Base-by-base conservation (phyloP, 805 yeast species). In the Saccharomycopsis fibuligera region DNA sequence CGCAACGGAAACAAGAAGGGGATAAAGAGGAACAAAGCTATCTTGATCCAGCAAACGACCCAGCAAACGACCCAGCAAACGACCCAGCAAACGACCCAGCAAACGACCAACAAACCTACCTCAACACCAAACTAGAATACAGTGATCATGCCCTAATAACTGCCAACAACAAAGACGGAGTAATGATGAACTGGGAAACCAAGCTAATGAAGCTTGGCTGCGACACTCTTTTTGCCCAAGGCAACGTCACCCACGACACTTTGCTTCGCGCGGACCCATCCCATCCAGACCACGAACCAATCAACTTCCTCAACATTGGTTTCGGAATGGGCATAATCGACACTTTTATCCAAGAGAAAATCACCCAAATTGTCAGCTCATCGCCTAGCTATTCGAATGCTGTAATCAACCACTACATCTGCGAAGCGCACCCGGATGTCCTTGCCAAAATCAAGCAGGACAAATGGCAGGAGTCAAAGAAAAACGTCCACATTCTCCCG, bases 261-360 rank as follows among this genome's bases (percentile, higher is more conserved):
- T n/a, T n/a, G n/a, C n/a, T n/a, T n/a, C n/a, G n/a, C n/a, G n/a
- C n/a, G n/a, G n/a, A n/a, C n/a, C n/a, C n/a, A n/a, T n/a, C n/a
- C n/a, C n/a, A n/a, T n/a, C 63, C 60, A 1, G 62, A 62, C 1
- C 69, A 71, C 31, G 61, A 69, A 8, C 73, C 69, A 36, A 57
- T 72, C 19, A 74, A 69, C 35, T 79, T 91, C 2, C 68, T 91
- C 33, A 90, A 90, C 59, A 86, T 90, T 35, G 98, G 98, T 0
- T 90, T 91, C 62, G 98, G 98, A 2, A 87, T 90, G 96, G 98
- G 98, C 2, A 91, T 90, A 47, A 89, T 90, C 47, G 98, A 90
- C 62, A 68, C 78, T 1, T 78, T 82, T 74, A 85, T 90, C 51
- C 84, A 84, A 60, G 65, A 64, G 2, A 58, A 55, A 30, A 62